Evolutionary conservation across 352 stramenopile species (phyloP), one percentile per base, ranked within the genome.

Genomic region (Pythium coloratum): DNA sequence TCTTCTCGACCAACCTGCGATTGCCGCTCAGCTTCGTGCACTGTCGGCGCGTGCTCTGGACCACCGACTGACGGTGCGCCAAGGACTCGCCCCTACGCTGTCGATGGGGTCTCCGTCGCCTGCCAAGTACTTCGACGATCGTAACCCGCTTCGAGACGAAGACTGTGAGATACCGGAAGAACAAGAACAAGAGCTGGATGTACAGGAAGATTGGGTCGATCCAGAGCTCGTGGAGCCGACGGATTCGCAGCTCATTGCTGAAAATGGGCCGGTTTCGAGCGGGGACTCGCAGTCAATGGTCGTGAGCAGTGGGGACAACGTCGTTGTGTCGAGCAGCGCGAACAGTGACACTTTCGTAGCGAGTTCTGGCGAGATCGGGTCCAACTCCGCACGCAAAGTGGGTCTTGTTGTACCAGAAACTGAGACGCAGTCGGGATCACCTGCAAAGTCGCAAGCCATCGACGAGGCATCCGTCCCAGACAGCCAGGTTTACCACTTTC

Each of bases 241-340:
- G 1, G 84, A 90, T 50, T 92, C 84, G 57, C 76, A 92, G 61
- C 60, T 92, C n/a, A 92, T 92, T 50, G 77, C 73, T 5, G 80
- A 90, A 53, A 90, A 92, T 38, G 84, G 81, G 0, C 55, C 59
- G 0, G 76, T 86, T 14, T 34, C 76, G 1, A 50, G 62, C 10
- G 42, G 26, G 0, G 61, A 67, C 28, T 67, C 61, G 61, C 61
- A 61, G 53, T 3, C 32, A 12, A 24, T 24, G 40, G 40, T 12
- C 16, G 40, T 49, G 40, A 49, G 14, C 2, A 67, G 42, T 44
- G 57, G 53, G 16, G 61, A 30, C 3, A 55, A 38, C 32, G 53
- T 30, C 26, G 24, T 67, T 20, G 51, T 55, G 26, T 53, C 49
- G 28, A 55, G 49, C 4, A 63, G 42, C 32, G 40, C 40, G 3